A percentile compares a stretch with the other conserved stretches of the same genome.
Conservation (phyloP, 805 yeast genomes). For the Gaillardinia entomophila region DNA sequence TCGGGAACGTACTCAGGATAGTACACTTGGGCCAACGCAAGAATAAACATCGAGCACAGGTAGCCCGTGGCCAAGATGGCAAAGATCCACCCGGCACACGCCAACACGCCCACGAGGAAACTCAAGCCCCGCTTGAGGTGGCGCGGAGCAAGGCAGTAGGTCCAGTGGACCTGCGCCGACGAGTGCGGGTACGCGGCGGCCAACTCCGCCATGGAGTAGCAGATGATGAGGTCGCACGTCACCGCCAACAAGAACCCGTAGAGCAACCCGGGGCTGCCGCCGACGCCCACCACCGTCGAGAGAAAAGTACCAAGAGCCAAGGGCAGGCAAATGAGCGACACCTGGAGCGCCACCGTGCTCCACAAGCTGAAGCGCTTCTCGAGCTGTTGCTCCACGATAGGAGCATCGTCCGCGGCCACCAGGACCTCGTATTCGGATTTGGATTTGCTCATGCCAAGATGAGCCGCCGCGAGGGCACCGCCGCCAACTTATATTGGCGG, state of each 20-base stretch:
- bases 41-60: slow-evolving; percentile 10
- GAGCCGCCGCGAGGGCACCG: no score
- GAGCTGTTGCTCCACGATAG: neutral
- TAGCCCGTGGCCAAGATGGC: slow-evolving; percentile 13
- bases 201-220: slow-evolving; percentile 20
- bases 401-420: no score
- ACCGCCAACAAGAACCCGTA: slow-evolving; percentile 15
- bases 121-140: slow-evolving; percentile 16
- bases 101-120: slow-evolving; percentile 22
- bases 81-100: slow-evolving; percentile 20
- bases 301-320: slow-evolving; percentile 17
- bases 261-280: slow-evolving; percentile 15
- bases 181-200: slow-evolving; percentile 28
- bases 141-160: slow-evolving; percentile 20
- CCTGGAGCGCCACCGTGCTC: slow-evolving; percentile 11
- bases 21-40: slow-evolving; percentile 10
- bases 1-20: slow-evolving; percentile 11
- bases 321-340: slow-evolving; percentile 13
- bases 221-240: slow-evolving; percentile 10
- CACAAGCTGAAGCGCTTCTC: slow-evolving; percentile 11
- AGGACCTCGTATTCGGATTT: no score
- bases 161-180: slow-evolving; percentile 31
- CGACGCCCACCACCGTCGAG: slow-evolving; percentile 15
- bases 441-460: no score
- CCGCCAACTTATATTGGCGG: no score